Percentiles rank a stretch among this genome's conserved stretches.
Conservation (phyloP, 805 yeast species). For the Kluyveromyces siamensis region DNA sequence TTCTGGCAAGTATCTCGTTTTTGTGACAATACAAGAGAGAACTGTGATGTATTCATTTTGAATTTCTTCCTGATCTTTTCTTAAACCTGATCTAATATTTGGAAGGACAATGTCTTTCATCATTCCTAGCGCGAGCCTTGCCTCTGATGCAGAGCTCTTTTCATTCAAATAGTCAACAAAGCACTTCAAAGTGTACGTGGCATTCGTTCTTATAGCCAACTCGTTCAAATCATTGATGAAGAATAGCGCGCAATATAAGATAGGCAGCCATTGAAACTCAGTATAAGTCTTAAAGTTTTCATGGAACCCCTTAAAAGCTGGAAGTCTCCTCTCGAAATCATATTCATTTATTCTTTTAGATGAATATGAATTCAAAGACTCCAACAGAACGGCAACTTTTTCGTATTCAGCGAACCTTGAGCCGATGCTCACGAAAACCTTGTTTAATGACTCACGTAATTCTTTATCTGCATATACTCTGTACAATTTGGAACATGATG, state of each 20-base stretch:
- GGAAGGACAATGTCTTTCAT: slow-evolving; percentile 56
- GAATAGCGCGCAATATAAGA: slow-evolving; percentile 57
- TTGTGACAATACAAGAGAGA: slow-evolving; percentile 51
- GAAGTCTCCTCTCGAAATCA: slow-evolving; percentile 68
- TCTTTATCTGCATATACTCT: slow-evolving; percentile 47
- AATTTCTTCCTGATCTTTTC: slow-evolving; percentile 49
- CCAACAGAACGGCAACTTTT: slow-evolving; percentile 43
- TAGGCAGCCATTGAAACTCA: slow-evolving; percentile 67
- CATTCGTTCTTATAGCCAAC: slow-evolving; percentile 68
- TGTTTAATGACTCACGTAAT: slow-evolving; percentile 54
- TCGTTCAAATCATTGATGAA: slow-evolving; percentile 74
- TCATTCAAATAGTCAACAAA: slow-evolving; percentile 51
- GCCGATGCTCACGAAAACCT: slow-evolving; percentile 53
- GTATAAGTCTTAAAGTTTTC: slow-evolving; percentile 38
- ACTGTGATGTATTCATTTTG: slow-evolving; percentile 65
- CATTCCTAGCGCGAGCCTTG: slow-evolving; percentile 23
- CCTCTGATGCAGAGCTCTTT: slow-evolving; percentile 20
- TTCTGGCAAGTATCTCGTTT: slow-evolving; percentile 37
- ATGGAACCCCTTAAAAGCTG: slow-evolving; percentile 56
- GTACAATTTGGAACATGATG: slow-evolving; percentile 48
- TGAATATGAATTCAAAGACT: slow-evolving; percentile 64
- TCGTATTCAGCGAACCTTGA: slow-evolving; percentile 35
- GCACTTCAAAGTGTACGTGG: slow-evolving; percentile 52
- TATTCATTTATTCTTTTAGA: slow-evolving; percentile 54
- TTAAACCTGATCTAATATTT: slow-evolving; percentile 54